Conservation (phyloP, 495 filamentous ascomycete species). For the Penicillium silybi region DNA sequence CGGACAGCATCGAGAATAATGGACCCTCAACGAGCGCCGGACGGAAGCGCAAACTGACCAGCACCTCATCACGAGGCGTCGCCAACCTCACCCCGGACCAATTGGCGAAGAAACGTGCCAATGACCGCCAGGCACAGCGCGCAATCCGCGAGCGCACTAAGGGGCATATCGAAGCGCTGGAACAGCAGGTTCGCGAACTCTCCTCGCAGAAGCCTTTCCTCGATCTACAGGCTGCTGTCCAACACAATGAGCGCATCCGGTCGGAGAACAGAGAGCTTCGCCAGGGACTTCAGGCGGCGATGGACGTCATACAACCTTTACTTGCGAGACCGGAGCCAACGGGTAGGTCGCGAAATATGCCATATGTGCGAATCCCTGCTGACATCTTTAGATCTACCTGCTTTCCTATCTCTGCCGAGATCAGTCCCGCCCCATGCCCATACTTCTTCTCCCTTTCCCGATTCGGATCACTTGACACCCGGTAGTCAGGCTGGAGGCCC, state of each 20-base stretch:
- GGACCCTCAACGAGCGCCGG: constrained; percentile 25
- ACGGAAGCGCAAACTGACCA: constrained; percentile 48
- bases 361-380: neutral
- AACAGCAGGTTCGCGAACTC: constrained; percentile 67
- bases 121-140: constrained; percentile 84
- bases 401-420: constrained; percentile 13
- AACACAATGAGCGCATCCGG: constrained; percentile 65
- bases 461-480: constrained; percentile 18
- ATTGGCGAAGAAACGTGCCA: constrained; percentile 75
- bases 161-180: constrained; percentile 71
- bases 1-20: constrained; percentile 15
- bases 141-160: constrained; percentile 82
- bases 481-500: constrained; percentile 12
- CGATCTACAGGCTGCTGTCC: constrained; percentile 66
- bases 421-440: constrained; percentile 20
- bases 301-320: constrained; percentile 64
- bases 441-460: constrained; percentile 25
- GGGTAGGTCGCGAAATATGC: constrained; percentile 13
- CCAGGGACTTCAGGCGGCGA: constrained; percentile 53
- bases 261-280: constrained; percentile 69
- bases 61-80: constrained; percentile 60
- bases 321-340: constrained; percentile 30
- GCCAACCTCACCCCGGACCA: constrained; percentile 70
- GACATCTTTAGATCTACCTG: constrained; percentile 12
- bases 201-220: constrained; percentile 72